These are phyloP conservation scores for Fusarium xylarioides DNA, from an alignment of 2,329 filamentous ascomycete genomes.

Conservation along the genomic window DNA sequence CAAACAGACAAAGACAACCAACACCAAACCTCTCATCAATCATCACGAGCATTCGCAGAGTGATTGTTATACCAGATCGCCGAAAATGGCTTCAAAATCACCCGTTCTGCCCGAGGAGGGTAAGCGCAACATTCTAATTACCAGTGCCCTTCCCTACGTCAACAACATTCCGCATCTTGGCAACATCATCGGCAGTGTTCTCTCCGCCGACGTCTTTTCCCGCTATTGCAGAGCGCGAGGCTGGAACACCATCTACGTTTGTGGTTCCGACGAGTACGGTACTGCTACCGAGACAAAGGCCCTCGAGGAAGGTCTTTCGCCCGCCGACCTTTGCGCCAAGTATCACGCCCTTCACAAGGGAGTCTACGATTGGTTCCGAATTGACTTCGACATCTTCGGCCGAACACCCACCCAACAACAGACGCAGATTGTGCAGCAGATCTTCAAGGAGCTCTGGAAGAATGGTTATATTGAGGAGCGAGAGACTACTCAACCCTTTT, in stretches of 20 bases:
- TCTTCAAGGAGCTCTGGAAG: conserved; percentile 86
- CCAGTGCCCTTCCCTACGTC: conserved; percentile 86
- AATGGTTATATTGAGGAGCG: conserved; percentile 90
- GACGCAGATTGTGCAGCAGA: conserved; percentile 90
- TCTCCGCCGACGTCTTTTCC: conserved; percentile 88
- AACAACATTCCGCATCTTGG: conserved; percentile 84
- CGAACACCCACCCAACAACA: conserved; percentile 89
- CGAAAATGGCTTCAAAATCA: conserved; percentile 38
- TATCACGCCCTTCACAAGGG: conserved; percentile 90
- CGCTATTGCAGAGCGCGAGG: conserved; percentile 83
- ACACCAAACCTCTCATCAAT: neutral
- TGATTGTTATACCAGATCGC: conserved; percentile 8
- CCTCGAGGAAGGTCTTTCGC: conserved; percentile 84
- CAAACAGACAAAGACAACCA: conserved; percentile 11
- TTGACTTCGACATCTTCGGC: conserved; percentile 94
- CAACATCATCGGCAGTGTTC: conserved; percentile 86
- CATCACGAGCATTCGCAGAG: neutral
- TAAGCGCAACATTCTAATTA: conserved; percentile 89
- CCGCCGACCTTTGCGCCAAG: conserved; percentile 87
- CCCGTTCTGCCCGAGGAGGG: conserved; percentile 73
- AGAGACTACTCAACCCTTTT: conserved; percentile 89
- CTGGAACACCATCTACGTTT: conserved; percentile 83
- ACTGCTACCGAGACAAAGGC: conserved; percentile 97
- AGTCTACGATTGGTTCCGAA: conserved; percentile 96
- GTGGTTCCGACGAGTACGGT: conserved; percentile 92